Base-by-base conservation (phyloP, 2,329 filamentous ascomycete genomes). In the Pezicula rhizophila region DNA sequence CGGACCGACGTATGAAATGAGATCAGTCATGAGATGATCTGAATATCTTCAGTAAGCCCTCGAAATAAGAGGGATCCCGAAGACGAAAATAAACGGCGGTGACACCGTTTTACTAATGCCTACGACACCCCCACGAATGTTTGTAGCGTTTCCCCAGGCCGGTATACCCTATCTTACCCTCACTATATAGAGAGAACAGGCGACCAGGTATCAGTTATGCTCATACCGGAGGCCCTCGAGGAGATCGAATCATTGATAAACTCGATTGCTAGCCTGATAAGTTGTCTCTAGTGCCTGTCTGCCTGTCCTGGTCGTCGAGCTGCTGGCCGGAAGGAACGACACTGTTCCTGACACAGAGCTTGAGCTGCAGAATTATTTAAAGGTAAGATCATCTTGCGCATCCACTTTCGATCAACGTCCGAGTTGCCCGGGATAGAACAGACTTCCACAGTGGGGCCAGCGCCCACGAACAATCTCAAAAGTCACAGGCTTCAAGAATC, bases 351-450 rank as follows among this genome's bases (percentile, higher is more conserved):
- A 25, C 40, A 42, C n/a, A 42, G 23, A 25, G 12, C 18, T 26
- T 20, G n/a, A 15, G 18, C 18, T 38, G 25, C 11, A 25, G 6
- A 42, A 42, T 14, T 42, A 12, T 12, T 31, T 31, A 12, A 42
- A 26, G 40, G 40, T 26, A 42, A 23, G 40, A 42, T n/a, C 25
- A 42, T 28, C 40, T 25, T 28, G 23, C 17, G 40, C 20, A 42
- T 42, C 40, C 40, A 42, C 40, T 26, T 42, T n/a, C 17, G 40
- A 42, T 42, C 40, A 42, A 26, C 40, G 40, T 26, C 40, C 40
- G 40, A 15, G n/a, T 15, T 42, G 40, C 40, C 40, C 25, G 25
- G 40, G 40, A 42, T 42, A 42, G 40, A 42, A 42, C 40, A 42
- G 40, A 42, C 40, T 42, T 38, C 35, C 18, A 15, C 35, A 20